Conservation (phyloP, 2,329 filamentous ascomycete species). For the Lecanicillium sp. region DNA sequence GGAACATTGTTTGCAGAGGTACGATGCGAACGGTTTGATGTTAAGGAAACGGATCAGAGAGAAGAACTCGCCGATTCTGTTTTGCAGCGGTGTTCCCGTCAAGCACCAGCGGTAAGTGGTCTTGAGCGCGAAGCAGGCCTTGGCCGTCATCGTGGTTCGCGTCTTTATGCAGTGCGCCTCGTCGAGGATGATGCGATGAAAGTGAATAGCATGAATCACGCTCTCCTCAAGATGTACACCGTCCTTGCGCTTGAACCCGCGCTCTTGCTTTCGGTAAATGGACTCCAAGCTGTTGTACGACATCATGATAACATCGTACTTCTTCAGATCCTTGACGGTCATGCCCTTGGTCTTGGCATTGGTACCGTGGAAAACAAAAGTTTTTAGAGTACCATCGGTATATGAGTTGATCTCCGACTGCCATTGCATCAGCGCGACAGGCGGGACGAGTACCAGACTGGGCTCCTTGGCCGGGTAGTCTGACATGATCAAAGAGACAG, state of each 20-base stretch:
- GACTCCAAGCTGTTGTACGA: slow-evolving; percentile 92
- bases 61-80: slow-evolving; percentile 95
- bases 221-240: slow-evolving; percentile 75
- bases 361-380: slow-evolving; percentile 83
- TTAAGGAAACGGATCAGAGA: slow-evolving; percentile 89
- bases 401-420: slow-evolving; percentile 72
- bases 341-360: slow-evolving; percentile 77
- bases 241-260: slow-evolving; percentile 77
- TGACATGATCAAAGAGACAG: slow-evolving; percentile 96
- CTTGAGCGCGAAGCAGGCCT: slow-evolving; percentile 87
- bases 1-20: slow-evolving; percentile 82
- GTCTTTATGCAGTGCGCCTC: slow-evolving; percentile 95
- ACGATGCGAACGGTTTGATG: slow-evolving; percentile 81
- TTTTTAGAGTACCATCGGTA: slow-evolving; percentile 84
- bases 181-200: slow-evolving; percentile 88
- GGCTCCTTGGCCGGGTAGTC: slow-evolving; percentile 82
- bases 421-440: slow-evolving; percentile 95
- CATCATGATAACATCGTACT: slow-evolving; percentile 92
- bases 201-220: slow-evolving; percentile 76
- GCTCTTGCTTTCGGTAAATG: slow-evolving; percentile 84
- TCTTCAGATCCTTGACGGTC: slow-evolving; percentile 65
- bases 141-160: slow-evolving; percentile 84
- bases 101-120: slow-evolving; percentile 92
- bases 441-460: slow-evolving; percentile 82
- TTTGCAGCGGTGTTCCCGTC: slow-evolving; percentile 91